A percentile compares a stretch with the other conserved stretches of the same genome.
phyloP scores from a whole-genome alignment of 2,329 filamentous ascomycete species.

The Fusarium albidum region DNA sequence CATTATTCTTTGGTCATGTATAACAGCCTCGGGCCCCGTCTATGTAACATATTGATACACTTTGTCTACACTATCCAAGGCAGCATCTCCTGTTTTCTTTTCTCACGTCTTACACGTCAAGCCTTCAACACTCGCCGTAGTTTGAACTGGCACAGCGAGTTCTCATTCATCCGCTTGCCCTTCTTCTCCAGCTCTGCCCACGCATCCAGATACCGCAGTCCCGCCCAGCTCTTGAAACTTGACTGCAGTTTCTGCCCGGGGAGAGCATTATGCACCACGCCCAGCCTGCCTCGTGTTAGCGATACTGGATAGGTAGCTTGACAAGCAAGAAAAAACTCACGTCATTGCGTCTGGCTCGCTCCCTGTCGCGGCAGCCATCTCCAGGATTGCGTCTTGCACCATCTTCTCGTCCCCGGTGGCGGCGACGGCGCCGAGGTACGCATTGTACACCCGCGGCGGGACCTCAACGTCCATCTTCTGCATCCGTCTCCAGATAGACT shows the following conservation, averaged over 20 bases:
- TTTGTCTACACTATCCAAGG: slow-evolving; percentile 36
- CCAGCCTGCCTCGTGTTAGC: slow-evolving; percentile 64
- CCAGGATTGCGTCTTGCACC: slow-evolving; percentile 70
- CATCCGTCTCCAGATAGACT: slow-evolving; percentile 75
- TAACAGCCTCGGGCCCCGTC: slow-evolving; percentile 44
- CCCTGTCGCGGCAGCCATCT: slow-evolving; percentile 72
- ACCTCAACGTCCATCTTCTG: slow-evolving; percentile 80
- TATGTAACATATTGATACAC: slow-evolving; percentile 47
- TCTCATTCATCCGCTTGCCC: slow-evolving; percentile 54
- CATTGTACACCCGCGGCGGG: slow-evolving; percentile 74
- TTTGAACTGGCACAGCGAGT: slow-evolving; percentile 59
- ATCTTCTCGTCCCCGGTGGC: slow-evolving; percentile 76
- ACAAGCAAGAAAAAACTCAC: slow-evolving; percentile 61
- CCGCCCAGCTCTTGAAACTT: slow-evolving; percentile 78
- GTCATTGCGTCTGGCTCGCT: slow-evolving; percentile 73
- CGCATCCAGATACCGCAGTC: slow-evolving; percentile 68
- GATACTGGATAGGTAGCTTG: background rate
- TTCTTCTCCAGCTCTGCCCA: slow-evolving; percentile 73
- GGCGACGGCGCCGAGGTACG: slow-evolving; percentile 80
- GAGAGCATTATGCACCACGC: slow-evolving; percentile 78
- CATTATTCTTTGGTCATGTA: slow-evolving; percentile 44
- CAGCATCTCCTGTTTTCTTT: slow-evolving; percentile 26
- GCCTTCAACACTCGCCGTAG: slow-evolving; percentile 57
- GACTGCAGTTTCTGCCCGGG: slow-evolving; percentile 71
- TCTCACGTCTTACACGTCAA: slow-evolving; percentile 51